These are phyloP conservation scores for grape (Vitis vinifera) DNA, from an alignment of 164 flowering plant genomes.

Conservation along the genomic window ASM3070453v1 NC_081810.1:798001-798500, in stretches of 20 bases:
- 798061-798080: no score
- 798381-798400: neutral
- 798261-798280: neutral
- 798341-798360: neutral
- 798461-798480: neutral
- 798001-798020: no score
- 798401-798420: conserved; percentile 17
- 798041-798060: no score
- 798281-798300: neutral
- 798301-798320: neutral
- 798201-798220: conserved; percentile 3
- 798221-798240: neutral
- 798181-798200: neutral
- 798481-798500: conserved; percentile 22
- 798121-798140: no score
- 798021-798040: no score
- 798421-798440: conserved; percentile 13
- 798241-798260: neutral
- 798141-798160: no score
- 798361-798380: no score
- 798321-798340: neutral
- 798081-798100: no score
- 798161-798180: neutral
- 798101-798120: no score
- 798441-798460: no score